A percentile compares a stretch with the other conserved stretches of the same genome.
Conservation (phyloP, 371 early-diverging fungal species). For the Choanephora cucurbitarum region DNA sequence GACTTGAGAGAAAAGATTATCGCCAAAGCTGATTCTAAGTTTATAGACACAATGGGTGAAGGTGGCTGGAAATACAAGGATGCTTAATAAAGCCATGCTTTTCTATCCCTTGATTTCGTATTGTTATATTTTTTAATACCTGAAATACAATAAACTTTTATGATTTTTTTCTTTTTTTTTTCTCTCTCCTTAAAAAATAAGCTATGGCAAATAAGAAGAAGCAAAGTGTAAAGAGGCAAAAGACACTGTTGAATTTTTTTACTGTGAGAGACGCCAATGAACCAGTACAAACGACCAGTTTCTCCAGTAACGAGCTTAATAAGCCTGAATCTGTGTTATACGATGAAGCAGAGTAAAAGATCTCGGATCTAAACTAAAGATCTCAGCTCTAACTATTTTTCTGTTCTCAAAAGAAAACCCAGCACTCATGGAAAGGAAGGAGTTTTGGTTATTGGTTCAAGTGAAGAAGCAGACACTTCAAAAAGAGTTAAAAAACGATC, state of each 20-base stretch:
- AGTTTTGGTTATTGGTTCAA: not conserved
- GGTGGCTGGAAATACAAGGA: constrained; percentile 43
- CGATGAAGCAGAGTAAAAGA: not conserved
- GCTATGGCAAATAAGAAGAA: not conserved
- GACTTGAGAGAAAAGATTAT: constrained; percentile 44
- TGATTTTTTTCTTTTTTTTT: constrained; percentile 4
- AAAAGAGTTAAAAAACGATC: not conserved
- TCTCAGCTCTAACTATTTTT: not conserved
- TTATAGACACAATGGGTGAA: constrained; percentile 53
- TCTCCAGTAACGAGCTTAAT: not conserved
- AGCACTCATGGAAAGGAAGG: not conserved
- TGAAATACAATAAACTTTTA: not conserved
- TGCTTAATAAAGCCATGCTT: constrained; percentile 9
- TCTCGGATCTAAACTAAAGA: not conserved
- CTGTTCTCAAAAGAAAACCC: not conserved
- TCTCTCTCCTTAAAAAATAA: constrained; percentile 4
- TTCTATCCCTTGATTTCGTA: not conserved
- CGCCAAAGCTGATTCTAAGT: constrained; percentile 44
- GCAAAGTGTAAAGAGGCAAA: not conserved
- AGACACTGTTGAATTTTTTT: not conserved
- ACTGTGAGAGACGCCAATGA: not conserved
- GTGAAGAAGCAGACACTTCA: not conserved
- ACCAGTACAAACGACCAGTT: not conserved
- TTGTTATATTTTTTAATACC: not conserved
- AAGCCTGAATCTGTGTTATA: too few species aligned